Evolutionary conservation across 2,329 filamentous ascomycete genomes (phyloP), one percentile per base, ranked within the genome.

Genomic region (Fusarium odoratissimum): DNA sequence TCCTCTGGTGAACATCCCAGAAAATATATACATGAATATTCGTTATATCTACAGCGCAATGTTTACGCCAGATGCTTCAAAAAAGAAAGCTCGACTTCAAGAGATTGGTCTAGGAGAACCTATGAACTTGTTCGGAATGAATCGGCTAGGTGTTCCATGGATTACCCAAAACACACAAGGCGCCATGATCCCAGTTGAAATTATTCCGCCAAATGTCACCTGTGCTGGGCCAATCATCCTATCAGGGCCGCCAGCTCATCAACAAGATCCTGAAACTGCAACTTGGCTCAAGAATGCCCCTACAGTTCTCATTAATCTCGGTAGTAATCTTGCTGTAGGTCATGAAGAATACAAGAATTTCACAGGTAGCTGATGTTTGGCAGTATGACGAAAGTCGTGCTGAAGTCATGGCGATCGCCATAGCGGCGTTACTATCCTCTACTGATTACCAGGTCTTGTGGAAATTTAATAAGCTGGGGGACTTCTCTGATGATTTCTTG

Each of bases 251-350:
- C 73, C 83, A 0, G 79, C 85, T 0, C 62, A 75, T n/a, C 77
- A 82, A 21, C 77, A 81, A 5, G 86, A 88, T 45, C 77, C 82
- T 0, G 82, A 83, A 42, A 75, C 88, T 33, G 79, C 80, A 2
- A 38, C 49, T 1, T 88, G 86, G 86, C 67, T 88, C 17, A 75
- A 77, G 3, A 75, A 75, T 12, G 75, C 75, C 0, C 84, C 84
- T 4, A 88, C 86, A 0, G 75, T 88, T 0, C 78, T 88, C 17
- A 81, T 88, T 13, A 87, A 86, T 59, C 79, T 88, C 0, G 86
- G 86, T 0, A 86, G 83, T 6, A 77, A 49, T 17, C 41, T 75
- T 14, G 41, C 25, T 3, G 67, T 73, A 51, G 33, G 70, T 59
- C 21, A 3, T 28, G 1, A 8, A 17, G 1, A 2, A 1, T 6